Conservation (phyloP, 2,329 filamentous ascomycete species). For the Verticillium klebahnii region DNA sequence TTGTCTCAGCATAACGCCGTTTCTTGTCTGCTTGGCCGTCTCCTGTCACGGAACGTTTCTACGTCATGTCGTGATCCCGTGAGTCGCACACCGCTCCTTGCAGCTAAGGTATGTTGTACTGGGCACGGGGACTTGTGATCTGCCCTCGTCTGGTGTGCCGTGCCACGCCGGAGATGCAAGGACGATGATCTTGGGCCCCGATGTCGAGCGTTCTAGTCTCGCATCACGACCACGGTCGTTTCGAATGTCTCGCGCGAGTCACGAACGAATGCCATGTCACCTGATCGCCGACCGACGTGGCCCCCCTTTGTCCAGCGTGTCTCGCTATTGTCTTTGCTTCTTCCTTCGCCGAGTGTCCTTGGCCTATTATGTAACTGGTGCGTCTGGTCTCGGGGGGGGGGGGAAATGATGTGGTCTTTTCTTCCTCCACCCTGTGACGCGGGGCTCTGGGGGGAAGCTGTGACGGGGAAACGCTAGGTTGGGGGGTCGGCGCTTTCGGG, state of each 20-base stretch:
- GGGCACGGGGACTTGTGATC: background rate
- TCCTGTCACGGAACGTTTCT: background rate
- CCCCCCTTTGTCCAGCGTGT: background rate
- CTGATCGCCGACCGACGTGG: background rate
- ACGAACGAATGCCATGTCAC: background rate
- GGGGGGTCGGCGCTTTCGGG: background rate
- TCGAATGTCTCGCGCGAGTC: background rate
- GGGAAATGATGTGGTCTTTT: too few relatives aligned
- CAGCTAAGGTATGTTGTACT: background rate
- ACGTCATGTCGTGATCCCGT: background rate
- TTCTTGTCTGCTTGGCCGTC: background rate
- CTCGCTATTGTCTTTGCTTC: background rate
- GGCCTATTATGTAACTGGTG: background rate
- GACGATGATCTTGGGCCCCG: background rate
- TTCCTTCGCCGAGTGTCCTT: background rate
- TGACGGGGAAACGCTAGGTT: too few relatives aligned
- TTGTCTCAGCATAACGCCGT: background rate
- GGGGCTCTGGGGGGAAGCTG: too few relatives aligned
- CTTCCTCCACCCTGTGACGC: too few relatives aligned
- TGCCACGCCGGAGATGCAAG: background rate
- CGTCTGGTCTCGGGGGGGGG: too few relatives aligned
- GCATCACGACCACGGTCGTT: background rate
- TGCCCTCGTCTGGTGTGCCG: background rate
- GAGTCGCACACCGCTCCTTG: background rate
- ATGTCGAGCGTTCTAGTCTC: background rate